Evolutionary conservation across 306 rosid species (phyloP).

Genomic region (Fragaria nilgerrensis): DNA sequence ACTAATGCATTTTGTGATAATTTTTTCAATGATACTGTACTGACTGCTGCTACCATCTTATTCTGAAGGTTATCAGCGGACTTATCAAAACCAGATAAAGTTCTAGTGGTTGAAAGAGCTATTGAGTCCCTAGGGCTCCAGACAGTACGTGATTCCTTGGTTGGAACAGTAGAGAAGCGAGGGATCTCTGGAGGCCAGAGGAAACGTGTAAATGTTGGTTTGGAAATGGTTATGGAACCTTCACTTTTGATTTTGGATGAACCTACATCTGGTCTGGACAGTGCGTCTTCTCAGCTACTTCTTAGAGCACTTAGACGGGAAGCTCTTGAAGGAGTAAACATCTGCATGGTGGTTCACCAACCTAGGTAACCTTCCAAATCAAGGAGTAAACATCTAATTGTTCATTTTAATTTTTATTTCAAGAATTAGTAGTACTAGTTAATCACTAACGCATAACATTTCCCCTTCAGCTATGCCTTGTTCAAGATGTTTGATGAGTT

Average conservation of each 20-base stretch:
- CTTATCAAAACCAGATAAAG: constrained; percentile 70
- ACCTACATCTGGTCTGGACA: constrained; percentile 97
- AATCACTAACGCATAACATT: constrained; percentile 26
- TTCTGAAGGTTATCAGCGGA: constrained; percentile 61
- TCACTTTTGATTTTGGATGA: constrained; percentile 92
- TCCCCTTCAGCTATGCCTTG: constrained; percentile 76
- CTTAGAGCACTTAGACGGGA: constrained; percentile 91
- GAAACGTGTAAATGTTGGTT: constrained; percentile 93
- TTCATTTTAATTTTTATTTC: not conserved
- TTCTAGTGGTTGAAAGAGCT: constrained; percentile 86
- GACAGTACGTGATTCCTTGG: constrained; percentile 72
- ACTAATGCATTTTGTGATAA: not conserved
- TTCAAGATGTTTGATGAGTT: constrained; percentile 97
- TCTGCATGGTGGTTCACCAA: constrained; percentile 98
- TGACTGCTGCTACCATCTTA: constrained; percentile 10
- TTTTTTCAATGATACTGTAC: constrained; percentile 12
- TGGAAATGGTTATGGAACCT: constrained; percentile 99
- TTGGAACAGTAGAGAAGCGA: constrained; percentile 93
- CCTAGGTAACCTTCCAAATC: constrained; percentile 63
- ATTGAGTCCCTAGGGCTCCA: constrained; percentile 93
- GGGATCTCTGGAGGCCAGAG: constrained; percentile 98
- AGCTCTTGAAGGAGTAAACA: constrained; percentile 96
- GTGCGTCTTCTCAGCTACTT: constrained; percentile 92
- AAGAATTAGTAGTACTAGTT: constrained; percentile 1
- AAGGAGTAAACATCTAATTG: not conserved